Percentiles rank a stretch among this genome's conserved stretches.
Evolutionary conservation across 176 grass and related monocot species (phyloP).

Genomic region (Hordeum marinum): DNA sequence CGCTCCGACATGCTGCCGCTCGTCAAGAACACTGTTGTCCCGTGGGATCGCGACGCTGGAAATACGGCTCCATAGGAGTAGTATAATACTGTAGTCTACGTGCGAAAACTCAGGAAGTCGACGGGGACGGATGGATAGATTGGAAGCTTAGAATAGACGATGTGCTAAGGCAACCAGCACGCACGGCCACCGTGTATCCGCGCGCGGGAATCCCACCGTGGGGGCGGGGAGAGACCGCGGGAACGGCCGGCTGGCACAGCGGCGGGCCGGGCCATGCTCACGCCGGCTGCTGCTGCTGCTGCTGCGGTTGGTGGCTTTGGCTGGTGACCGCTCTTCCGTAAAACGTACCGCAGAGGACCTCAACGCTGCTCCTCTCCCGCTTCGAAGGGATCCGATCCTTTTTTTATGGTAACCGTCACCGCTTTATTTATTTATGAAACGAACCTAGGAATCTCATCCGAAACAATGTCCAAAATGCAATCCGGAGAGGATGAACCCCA

Average conservation of each 20-base stretch:
- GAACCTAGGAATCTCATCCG: too few species aligned
- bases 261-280: neutral
- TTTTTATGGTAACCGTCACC: too few species aligned
- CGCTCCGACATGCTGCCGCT: constrained; percentile 17
- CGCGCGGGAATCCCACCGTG: constrained; percentile 1
- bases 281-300: neutral
- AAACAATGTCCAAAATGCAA: too few species aligned
- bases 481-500: too few species aligned
- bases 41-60: neutral
- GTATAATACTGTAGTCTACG: neutral
- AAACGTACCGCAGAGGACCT: neutral
- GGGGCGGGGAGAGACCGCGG: too few species aligned
- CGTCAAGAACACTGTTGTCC: neutral
- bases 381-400: too few species aligned
- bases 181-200: neutral
- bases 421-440: too few species aligned
- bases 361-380: too few species aligned
- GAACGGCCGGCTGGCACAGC: neutral
- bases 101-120: neutral
- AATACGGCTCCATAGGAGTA: neutral
- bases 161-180: constrained; percentile 27
- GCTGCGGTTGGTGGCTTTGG: neutral
- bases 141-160: neutral
- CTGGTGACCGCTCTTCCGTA: neutral
- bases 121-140: neutral